Conservation (phyloP, 139 green algal genomes). For the Micractinium sp. region DNA sequence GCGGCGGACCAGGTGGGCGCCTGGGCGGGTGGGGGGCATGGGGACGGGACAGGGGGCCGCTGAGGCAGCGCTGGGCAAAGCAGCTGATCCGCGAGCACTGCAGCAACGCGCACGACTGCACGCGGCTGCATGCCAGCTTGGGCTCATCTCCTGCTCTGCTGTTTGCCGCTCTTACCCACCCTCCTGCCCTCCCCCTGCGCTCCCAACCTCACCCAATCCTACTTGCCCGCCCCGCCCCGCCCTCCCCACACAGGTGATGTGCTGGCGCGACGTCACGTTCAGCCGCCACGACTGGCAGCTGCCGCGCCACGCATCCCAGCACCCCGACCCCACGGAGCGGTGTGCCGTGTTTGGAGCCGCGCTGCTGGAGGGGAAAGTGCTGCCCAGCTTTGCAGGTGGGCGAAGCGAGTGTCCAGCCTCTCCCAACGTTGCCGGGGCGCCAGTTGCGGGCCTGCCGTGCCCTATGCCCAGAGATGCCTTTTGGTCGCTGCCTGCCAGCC, state of each 20-base stretch:
- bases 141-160: no score
- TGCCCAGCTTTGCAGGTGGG: conserved; percentile 47
- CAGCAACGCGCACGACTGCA: no score
- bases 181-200: not conserved
- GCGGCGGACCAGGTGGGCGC: conserved; percentile 65
- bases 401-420: not conserved
- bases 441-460: not conserved
- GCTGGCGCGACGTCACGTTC: conserved; percentile 75
- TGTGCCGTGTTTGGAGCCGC: conserved; percentile 82
- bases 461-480: no score
- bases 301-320: conserved; percentile 55
- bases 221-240: not conserved
- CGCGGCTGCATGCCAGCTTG: not conserved
- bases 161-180: not conserved
- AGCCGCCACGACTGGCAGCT: conserved; percentile 85
- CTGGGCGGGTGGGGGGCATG: not conserved
- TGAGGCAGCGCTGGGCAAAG: not conserved
- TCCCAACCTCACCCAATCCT: no score
- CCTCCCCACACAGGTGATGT: conserved; percentile 58
- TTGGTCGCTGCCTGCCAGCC: no score
- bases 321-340: conserved; percentile 51
- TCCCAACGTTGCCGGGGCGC: not conserved
- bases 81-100: no score
- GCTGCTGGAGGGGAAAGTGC: conserved; percentile 81
- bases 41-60: no score